Evolutionary conservation across 352 stramenopile species (phyloP).

Genomic region (Globisporangium paroecandrum): DNA sequence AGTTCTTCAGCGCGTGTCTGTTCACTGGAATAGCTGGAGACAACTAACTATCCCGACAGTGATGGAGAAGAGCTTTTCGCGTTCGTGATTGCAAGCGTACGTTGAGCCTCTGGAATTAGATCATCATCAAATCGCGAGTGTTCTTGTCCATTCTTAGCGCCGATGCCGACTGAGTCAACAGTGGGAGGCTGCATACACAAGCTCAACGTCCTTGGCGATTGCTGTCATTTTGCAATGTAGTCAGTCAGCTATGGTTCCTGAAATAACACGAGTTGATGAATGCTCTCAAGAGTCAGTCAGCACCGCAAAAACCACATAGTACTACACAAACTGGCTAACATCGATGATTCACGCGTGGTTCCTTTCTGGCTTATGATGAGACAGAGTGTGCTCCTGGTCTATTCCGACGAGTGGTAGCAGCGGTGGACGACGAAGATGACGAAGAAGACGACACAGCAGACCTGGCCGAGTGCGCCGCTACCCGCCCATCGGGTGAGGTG

Average conservation of each 20-base stretch:
- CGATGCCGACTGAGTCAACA: too few species aligned
- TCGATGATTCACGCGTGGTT: background rate
- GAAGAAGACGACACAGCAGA: conserved; percentile 37
- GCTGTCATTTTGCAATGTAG: background rate
- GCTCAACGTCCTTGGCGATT: background rate
- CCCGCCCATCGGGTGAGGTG: conserved; percentile 31
- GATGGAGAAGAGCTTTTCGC: too few species aligned
- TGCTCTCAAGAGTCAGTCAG: background rate
- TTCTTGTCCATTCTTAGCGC: too few species aligned
- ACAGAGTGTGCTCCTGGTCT: background rate
- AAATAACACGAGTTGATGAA: background rate
- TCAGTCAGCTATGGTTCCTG: background rate
- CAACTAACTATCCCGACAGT: too few species aligned
- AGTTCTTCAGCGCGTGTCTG: too few species aligned
- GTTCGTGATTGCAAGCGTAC: too few species aligned
- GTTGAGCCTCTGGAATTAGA: too few species aligned
- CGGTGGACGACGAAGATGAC: conserved; percentile 34
- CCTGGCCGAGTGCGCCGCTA: conserved; percentile 14
- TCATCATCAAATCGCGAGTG: too few species aligned
- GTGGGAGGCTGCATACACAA: too few species aligned
- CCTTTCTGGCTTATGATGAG: background rate
- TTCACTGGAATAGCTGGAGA: too few species aligned
- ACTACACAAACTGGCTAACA: background rate
- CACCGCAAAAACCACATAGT: background rate
- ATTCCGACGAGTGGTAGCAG: conserved; percentile 6